Percentiles rank a stretch among this genome's conserved stretches.
Evolutionary conservation across 2,329 filamentous ascomycete species (phyloP).

Genomic region (Verticillium klebahnii): DNA sequence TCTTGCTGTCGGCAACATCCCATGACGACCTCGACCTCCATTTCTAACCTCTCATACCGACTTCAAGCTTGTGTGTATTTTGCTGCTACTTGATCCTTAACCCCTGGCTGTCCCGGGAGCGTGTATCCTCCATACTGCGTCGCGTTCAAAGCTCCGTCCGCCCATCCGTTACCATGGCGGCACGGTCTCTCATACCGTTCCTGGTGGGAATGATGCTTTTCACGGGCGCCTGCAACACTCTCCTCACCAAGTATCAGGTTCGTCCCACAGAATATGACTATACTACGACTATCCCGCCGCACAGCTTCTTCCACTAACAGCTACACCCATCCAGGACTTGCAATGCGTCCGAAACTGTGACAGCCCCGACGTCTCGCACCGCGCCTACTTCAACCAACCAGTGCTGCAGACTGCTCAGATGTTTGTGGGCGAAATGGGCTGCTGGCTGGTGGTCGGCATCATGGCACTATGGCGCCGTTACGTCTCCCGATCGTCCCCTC

Average conservation of each 20-base stretch:
- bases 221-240: conserved; percentile 93
- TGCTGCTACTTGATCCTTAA: no score
- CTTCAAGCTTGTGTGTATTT: no score
- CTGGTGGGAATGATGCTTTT: conserved; percentile 94
- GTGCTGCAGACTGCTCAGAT: conserved; percentile 96
- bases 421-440: conserved; percentile 95
- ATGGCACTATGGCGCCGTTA: conserved; percentile 63
- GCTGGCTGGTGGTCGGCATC: conserved; percentile 82
- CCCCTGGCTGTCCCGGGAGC: no score
- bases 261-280: conserved; percentile 15
- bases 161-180: conserved; percentile 55
- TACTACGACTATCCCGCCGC: neutral
- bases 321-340: conserved; percentile 62
- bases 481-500: conserved; percentile 35
- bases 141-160: neutral
- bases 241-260: conserved; percentile 95
- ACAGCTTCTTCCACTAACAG: neutral
- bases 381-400: conserved; percentile 81
- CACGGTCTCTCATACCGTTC: conserved; percentile 69
- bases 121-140: neutral
- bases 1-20: no score
- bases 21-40: no score
- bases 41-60: no score
- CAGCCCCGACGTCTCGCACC: conserved; percentile 59
- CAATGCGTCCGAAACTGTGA: conserved; percentile 94